Conservation (phyloP, 169 alveolate species). For the Sarcocystis neurona region DNA sequence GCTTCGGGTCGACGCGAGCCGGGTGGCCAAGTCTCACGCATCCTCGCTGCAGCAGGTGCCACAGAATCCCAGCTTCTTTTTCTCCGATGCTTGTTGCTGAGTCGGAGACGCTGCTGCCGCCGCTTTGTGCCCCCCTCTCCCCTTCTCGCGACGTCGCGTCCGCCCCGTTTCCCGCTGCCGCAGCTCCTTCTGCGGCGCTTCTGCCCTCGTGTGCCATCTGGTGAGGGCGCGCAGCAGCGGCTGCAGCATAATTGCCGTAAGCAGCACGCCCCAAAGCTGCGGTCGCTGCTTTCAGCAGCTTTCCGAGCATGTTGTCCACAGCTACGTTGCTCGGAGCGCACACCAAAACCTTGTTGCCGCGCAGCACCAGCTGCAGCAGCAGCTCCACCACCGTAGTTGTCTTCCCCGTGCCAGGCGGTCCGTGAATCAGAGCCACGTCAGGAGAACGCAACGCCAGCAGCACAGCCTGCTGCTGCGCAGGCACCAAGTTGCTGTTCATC, state of each 20-base stretch:
- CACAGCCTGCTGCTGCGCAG: constrained; percentile 36
- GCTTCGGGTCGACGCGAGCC: constrained; percentile 36
- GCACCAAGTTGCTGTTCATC: background rate
- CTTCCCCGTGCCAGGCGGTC: constrained; percentile 99
- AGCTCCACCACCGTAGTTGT: constrained; percentile 85
- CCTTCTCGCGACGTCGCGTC: background rate
- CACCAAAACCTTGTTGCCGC: constrained; percentile 76
- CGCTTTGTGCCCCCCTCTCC: constrained; percentile 3
- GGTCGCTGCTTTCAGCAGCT: too few relatives aligned
- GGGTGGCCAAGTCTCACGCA: constrained; percentile 59
- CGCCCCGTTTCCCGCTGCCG: background rate
- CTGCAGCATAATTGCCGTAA: background rate
- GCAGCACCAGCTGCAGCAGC: constrained; percentile 27
- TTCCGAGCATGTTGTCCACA: constrained; percentile 86
- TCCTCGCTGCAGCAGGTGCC: background rate
- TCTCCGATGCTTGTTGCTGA: too few relatives aligned
- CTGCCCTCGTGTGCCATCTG: constrained; percentile 13
- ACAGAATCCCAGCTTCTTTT: too few relatives aligned
- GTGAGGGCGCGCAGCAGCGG: background rate
- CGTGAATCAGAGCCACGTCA: constrained; percentile 91
- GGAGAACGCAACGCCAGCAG: constrained; percentile 17
- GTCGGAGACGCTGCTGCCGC: background rate
- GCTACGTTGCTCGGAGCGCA: constrained; percentile 98
- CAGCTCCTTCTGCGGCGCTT: background rate
- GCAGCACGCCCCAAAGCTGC: too few relatives aligned